Evolutionary conservation across 257 asterid species (phyloP).

Genomic region (Gentiana straminea): DNA sequence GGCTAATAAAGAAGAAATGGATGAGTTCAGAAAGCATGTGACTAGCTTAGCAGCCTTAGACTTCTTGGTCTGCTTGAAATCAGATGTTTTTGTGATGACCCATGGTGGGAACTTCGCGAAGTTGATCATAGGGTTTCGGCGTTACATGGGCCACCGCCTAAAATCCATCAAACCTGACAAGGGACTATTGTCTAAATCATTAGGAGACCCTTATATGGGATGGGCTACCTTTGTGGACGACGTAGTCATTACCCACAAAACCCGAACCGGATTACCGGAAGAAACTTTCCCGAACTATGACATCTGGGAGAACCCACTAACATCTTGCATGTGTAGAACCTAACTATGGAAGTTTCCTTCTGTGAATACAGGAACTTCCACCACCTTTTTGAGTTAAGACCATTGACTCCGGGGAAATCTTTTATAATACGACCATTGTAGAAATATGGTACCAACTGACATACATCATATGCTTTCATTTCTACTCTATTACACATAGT

Average conservation of each 20-base stretch:
- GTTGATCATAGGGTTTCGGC: constrained; percentile 72
- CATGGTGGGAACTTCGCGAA: constrained; percentile 98
- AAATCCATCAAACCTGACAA: constrained; percentile 97
- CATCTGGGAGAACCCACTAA: constrained; percentile 96
- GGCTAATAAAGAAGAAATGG: constrained; percentile 69
- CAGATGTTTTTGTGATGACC: constrained; percentile 96
- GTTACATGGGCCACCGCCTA: constrained; percentile 83
- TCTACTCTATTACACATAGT: too few species aligned
- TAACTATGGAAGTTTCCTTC: constrained; percentile 23
- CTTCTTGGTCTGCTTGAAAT: constrained; percentile 91
- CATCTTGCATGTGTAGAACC: constrained; percentile 95
- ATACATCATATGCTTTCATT: too few species aligned
- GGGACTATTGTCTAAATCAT: constrained; percentile 91
- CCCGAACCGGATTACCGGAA: constrained; percentile 88
- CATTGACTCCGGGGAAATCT: too few species aligned
- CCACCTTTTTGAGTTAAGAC: too few species aligned
- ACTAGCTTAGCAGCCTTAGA: constrained; percentile 98
- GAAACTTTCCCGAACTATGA: constrained; percentile 97
- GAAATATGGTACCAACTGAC: too few species aligned
- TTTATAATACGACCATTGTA: too few species aligned
- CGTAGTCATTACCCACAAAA: constrained; percentile 73
- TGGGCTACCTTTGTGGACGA: constrained; percentile 98
- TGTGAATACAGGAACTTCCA: constrained; percentile 1
- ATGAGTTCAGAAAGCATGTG: constrained; percentile 84
- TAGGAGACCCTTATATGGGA: constrained; percentile 99